These are phyloP conservation scores for Nannochloropsis gaditana DNA, from an alignment of 108 stramenopile genomes.

Conservation along the genomic window DNA sequence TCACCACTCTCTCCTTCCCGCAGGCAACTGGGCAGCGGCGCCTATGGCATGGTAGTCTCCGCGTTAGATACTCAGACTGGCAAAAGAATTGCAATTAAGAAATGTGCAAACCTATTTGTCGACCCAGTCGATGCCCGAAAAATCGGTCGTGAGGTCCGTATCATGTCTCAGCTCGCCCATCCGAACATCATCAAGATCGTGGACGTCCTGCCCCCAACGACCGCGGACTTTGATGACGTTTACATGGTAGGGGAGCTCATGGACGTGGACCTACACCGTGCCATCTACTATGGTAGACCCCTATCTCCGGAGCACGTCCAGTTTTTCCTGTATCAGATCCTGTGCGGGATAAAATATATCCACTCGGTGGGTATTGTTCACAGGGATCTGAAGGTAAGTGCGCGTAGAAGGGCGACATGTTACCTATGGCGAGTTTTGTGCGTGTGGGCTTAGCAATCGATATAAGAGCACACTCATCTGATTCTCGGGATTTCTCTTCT, in stretches of 20 bases:
- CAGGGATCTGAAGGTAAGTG: constrained; percentile 30
- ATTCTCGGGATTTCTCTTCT: background rate
- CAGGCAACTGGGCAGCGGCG: constrained; percentile 72
- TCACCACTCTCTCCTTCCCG: background rate
- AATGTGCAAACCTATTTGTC: constrained; percentile 76
- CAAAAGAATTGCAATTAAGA: constrained; percentile 88
- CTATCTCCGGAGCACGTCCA: constrained; percentile 59
- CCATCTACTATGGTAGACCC: constrained; percentile 57
- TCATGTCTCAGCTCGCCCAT: constrained; percentile 58
- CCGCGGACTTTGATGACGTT: constrained; percentile 70
- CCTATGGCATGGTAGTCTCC: constrained; percentile 95
- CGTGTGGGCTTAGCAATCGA: background rate
- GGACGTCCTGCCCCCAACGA: constrained; percentile 52
- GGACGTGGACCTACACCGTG: constrained; percentile 71
- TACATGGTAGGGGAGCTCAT: constrained; percentile 96
- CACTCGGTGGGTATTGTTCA: constrained; percentile 56
- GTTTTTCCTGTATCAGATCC: constrained; percentile 62
- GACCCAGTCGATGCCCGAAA: constrained; percentile 98
- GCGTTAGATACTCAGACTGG: constrained; percentile 40
- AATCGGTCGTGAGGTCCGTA: constrained; percentile 88
- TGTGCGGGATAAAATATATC: constrained; percentile 62
- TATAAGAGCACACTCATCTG: background rate
- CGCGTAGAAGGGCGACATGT: background rate
- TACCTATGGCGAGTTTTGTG: background rate
- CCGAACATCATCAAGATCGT: constrained; percentile 55